Conservation (phyloP, 371 early-diverging fungal genomes). For the Rhizopus stolonifer region DNA sequence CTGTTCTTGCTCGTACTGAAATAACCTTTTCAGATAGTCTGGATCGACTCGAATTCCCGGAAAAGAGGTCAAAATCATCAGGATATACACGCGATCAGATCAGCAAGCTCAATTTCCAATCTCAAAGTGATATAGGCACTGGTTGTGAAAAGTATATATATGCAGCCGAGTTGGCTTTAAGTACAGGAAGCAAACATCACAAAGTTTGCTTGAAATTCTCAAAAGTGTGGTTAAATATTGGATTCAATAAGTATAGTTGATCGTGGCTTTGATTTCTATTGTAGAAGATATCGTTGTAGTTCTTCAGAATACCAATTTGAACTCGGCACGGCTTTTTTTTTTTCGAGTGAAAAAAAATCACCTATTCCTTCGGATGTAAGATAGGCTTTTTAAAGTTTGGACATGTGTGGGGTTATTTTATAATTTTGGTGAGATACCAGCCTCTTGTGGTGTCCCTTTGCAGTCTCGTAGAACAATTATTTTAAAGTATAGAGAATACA, state of each 20-base stretch:
- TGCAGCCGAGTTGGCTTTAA: conserved; percentile 48
- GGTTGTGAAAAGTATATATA: conserved; percentile 48
- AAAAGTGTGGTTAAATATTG: conserved; percentile 41
- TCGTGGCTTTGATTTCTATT: conserved; percentile 43
- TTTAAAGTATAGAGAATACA: too few relatives aligned
- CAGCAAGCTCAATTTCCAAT: conserved; percentile 32
- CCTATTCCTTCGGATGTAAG: too few relatives aligned
- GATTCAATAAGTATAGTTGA: conserved; percentile 53
- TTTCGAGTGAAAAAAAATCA: too few relatives aligned
- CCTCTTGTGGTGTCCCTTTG: too few relatives aligned
- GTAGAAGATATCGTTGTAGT: conserved; percentile 47
- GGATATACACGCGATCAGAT: conserved; percentile 22
- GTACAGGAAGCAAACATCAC: conserved; percentile 52
- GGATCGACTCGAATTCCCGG: too few relatives aligned
- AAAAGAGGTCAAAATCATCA: not conserved
- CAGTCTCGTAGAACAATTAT: too few relatives aligned
- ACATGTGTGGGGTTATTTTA: too few relatives aligned
- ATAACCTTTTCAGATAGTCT: too few relatives aligned
- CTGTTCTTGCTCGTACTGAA: not conserved
- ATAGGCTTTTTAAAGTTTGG: too few relatives aligned
- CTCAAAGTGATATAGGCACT: conserved; percentile 43
- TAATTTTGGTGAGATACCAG: too few relatives aligned
- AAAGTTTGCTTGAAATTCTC: conserved; percentile 44
- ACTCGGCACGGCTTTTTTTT: too few relatives aligned
- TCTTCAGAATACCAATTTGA: too few relatives aligned